Evolutionary conservation across 371 early-diverging fungal genomes (phyloP), one percentile per base, ranked within the genome.

Genomic region (Rhizopus sp.): DNA sequence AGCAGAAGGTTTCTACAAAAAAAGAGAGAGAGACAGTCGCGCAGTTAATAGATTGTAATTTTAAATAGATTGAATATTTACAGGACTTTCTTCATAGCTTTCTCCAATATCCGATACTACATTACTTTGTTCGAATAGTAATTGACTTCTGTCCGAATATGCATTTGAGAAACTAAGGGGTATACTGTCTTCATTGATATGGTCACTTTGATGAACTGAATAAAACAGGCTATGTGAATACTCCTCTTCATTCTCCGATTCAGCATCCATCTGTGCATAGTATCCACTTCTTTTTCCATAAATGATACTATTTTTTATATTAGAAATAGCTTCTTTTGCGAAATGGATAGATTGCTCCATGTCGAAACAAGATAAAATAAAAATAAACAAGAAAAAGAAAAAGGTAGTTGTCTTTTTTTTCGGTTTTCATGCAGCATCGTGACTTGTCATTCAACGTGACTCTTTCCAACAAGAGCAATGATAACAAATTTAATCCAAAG

Each of bases 1-100:
- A 17, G 80, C 73, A 7, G 84, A 80, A 2, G 84, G 84, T 63
- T 75, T 75, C 84, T 83, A 53, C 23, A 23, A 23, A 23, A 23
- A 23, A 23, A 23, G 2, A 23, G 2, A 23, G 2, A 23, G 23
- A 23, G 23, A 23, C 23, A 23, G 23, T 1, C 23, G 13, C 0
- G 10, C n/a, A n/a, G 59, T 39, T 37, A 29, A 45, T 31, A 7
- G 33, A n/a, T 32, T 51, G 15, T 23, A 2, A 15, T 29, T 35
- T 15, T 16, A 17, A 13, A 1, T 8, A 7, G 8, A 42, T 42
- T 12, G 23, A 5, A 8, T 30, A 46, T 61, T 56, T 57, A 70
- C 68, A 42, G 60, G 57, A 29, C 55, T 58, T 33, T 73, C 69
- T 64, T 75, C 68, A 50, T 59, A 59, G 40, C 67, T 64, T 31